Evolutionary conservation across 2,329 filamentous ascomycete genomes (phyloP).

Genomic region (Beauveria medogensis): DNA sequence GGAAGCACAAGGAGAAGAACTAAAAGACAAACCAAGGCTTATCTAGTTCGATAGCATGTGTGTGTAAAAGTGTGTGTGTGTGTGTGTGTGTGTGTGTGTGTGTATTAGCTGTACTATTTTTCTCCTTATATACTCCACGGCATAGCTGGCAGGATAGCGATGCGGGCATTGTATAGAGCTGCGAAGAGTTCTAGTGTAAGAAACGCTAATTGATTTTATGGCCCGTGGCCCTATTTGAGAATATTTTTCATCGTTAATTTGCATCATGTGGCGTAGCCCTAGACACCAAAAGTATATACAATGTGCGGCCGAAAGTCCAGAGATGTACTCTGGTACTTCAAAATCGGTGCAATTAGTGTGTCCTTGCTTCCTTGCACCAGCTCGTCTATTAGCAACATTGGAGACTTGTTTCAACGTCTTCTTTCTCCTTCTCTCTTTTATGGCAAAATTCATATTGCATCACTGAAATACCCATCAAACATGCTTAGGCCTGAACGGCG

Average conservation of each 20-base stretch:
- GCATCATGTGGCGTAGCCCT: background rate
- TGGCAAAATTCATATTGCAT: constrained; percentile 5
- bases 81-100: background rate
- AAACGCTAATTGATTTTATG: background rate
- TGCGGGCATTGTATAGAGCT: background rate
- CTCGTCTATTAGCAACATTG: constrained; percentile 4
- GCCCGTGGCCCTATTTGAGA: background rate
- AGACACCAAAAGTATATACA: constrained; percentile 7
- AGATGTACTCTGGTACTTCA: background rate
- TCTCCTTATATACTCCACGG: background rate
- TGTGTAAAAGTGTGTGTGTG: background rate
- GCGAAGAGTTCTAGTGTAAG: background rate
- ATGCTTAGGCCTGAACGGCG: constrained; percentile 58
- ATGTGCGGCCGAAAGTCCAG: background rate
- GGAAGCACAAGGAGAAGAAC: constrained; percentile 39
- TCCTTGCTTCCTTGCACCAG: background rate
- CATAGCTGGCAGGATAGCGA: background rate
- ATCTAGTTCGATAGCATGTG: background rate
- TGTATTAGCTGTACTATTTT: background rate
- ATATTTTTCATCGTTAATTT: background rate
- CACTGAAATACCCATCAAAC: background rate
- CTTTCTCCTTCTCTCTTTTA: background rate
- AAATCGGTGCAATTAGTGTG: constrained; percentile 1
- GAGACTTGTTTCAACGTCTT: background rate
- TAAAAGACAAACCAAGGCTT: background rate